These are phyloP conservation scores for Fonsecaea erecta DNA, from an alignment of 2,329 filamentous ascomycete genomes.

Conservation along the genomic window DNA sequence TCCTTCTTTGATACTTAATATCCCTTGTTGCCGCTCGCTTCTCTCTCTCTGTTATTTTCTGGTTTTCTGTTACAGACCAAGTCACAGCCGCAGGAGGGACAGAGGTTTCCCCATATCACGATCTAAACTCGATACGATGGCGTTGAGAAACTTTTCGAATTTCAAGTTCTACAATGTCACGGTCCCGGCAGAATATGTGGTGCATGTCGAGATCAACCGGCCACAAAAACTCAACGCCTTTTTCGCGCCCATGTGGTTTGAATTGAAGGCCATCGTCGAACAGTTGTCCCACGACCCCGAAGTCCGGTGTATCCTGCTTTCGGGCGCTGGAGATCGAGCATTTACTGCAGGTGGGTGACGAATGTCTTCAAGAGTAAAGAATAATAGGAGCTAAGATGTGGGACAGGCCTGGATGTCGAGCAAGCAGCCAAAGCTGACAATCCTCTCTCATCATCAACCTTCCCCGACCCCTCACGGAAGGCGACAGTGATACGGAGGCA, in stretches of 20 bases:
- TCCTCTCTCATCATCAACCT: slow-evolving; percentile 43
- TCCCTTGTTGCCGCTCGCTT: not conserved
- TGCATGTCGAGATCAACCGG: slow-evolving; percentile 91
- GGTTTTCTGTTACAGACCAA: not conserved
- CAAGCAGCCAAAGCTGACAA: slow-evolving; percentile 63
- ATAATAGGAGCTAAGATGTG: not conserved
- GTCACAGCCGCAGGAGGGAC: not conserved
- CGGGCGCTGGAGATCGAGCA: slow-evolving; percentile 78
- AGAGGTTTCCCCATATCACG: not conserved
- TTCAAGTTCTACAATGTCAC: slow-evolving; percentile 71
- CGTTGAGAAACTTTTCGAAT: slow-evolving; percentile 15
- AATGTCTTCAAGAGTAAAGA: not conserved
- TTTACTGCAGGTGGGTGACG: slow-evolving; percentile 63
- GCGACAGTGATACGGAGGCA: slow-evolving; percentile 67
- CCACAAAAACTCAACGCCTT: slow-evolving; percentile 89
- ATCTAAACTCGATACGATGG: slow-evolving; percentile 13
- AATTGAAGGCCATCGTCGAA: slow-evolving; percentile 73
- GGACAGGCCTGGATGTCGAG: slow-evolving; percentile 77
- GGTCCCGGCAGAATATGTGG: slow-evolving; percentile 73
- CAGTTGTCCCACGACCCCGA: slow-evolving; percentile 72
- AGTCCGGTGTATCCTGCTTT: slow-evolving; percentile 77
- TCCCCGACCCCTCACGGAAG: slow-evolving; percentile 66
- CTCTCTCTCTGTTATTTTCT: not conserved
- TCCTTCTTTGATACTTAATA: not conserved
- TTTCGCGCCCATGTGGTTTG: slow-evolving; percentile 80